Evolutionary conservation across 2,329 filamentous ascomycete species (phyloP).

Genomic region (Fusarium sp.): DNA sequence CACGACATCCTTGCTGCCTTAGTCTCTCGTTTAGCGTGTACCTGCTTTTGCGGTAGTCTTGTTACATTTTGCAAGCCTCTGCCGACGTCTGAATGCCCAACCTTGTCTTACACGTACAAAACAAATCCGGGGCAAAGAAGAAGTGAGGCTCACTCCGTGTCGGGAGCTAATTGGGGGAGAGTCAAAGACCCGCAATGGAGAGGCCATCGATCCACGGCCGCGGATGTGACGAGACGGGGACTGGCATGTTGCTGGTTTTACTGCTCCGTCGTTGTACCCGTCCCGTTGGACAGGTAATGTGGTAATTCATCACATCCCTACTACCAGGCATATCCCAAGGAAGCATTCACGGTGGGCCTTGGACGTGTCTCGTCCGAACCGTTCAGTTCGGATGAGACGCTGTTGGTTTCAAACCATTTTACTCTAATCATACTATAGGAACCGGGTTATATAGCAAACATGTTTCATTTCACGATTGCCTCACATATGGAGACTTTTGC

Average conservation of each 20-base stretch:
- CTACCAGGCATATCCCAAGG: not conserved
- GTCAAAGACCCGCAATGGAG: not conserved
- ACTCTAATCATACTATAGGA: not conserved
- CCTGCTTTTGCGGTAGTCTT: not conserved
- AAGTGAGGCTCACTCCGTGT: not conserved
- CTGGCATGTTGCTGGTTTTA: not conserved
- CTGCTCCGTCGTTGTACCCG: not conserved
- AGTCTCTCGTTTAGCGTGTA: not conserved
- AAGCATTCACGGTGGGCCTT: not conserved
- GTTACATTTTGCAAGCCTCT: not conserved
- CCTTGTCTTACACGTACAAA: conserved; percentile 6
- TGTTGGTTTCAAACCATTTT: not conserved
- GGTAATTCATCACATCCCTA: not conserved
- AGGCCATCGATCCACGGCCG: not conserved
- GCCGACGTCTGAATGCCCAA: not conserved
- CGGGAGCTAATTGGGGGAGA: not conserved
- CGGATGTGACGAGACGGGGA: not conserved
- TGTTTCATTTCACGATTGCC: conserved; percentile 1
- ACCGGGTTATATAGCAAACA: not conserved
- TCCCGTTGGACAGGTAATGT: not conserved
- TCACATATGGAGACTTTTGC: not conserved
- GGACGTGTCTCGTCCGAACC: not conserved
- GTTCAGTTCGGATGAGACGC: not conserved
- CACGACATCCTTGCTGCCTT: not conserved
- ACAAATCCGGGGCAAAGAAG: not conserved